Conservation (phyloP, 1,139 yeast species). For the Diutina pseudorugosa region DNA sequence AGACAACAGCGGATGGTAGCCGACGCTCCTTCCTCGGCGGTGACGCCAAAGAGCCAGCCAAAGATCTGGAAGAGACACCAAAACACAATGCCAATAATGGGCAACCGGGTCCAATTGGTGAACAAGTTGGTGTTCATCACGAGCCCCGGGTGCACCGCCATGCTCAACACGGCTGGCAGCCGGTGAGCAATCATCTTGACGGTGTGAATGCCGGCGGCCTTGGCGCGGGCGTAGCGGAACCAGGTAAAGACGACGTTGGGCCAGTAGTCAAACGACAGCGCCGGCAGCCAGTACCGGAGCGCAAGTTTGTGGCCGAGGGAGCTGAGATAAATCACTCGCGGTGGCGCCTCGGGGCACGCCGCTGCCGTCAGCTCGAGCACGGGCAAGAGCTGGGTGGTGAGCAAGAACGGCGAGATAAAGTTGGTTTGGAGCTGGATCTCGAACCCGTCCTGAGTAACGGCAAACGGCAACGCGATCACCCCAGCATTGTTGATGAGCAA, state of each 20-base stretch:
- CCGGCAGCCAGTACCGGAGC: constrained; percentile 35
- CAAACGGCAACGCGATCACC: constrained; percentile 63
- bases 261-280: constrained; percentile 38
- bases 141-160: constrained; percentile 78
- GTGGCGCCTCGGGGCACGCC: constrained; percentile 19
- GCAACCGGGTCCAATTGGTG: constrained; percentile 67
- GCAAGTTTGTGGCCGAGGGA: constrained; percentile 61
- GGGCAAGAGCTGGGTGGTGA: constrained; percentile 52
- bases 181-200: constrained; percentile 53
- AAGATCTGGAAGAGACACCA: constrained; percentile 61
- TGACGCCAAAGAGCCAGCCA: constrained; percentile 57
- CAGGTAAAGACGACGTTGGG: constrained; percentile 67
- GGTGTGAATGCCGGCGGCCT: constrained; percentile 70
- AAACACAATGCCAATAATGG: constrained; percentile 58
- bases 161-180: constrained; percentile 52
- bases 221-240: constrained; percentile 71
- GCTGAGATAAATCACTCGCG: constrained; percentile 55
- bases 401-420: constrained; percentile 61
- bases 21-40: constrained; percentile 59
- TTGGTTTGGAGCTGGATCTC: constrained; percentile 77
- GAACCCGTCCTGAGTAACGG: constrained; percentile 54
- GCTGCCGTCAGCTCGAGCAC: constrained; percentile 29
- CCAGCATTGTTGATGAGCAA: constrained; percentile 73
- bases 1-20: constrained; percentile 57
- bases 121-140: constrained; percentile 70